These are phyloP conservation scores for Tylopilus cervinicoccineus DNA, from an alignment of 768 basidiomycete genomes.

Conservation along the genomic window DNA sequence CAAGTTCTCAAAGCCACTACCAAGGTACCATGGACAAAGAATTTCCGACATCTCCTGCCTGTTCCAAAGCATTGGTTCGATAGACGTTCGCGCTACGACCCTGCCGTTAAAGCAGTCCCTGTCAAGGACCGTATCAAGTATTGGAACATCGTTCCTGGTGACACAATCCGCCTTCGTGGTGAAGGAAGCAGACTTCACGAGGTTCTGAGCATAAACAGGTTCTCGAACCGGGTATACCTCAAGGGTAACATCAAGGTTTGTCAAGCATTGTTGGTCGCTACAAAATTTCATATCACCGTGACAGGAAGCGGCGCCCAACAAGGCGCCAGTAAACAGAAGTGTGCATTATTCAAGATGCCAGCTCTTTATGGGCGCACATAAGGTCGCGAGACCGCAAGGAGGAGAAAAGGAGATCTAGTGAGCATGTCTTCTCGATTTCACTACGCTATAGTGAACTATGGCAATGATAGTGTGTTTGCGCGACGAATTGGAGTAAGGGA, in stretches of 20 bases:
- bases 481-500: slow-evolving; percentile 59
- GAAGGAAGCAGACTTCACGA: slow-evolving; percentile 62
- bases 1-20: slow-evolving; percentile 48
- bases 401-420: slow-evolving; percentile 42
- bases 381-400: slow-evolving; percentile 33
- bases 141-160: slow-evolving; percentile 88
- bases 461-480: slow-evolving; percentile 63
- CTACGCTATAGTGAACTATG: neutral
- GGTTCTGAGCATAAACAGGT: slow-evolving; percentile 68
- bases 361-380: slow-evolving; percentile 62
- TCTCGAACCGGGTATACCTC: slow-evolving; percentile 66
- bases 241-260: slow-evolving; percentile 36
- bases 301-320: slow-evolving; percentile 22
- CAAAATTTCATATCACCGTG: slow-evolving; percentile 1
- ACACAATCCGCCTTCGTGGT: slow-evolving; percentile 67
- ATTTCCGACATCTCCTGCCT: slow-evolving; percentile 62
- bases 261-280: slow-evolving; percentile 1
- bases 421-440: slow-evolving; percentile 20
- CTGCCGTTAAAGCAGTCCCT: slow-evolving; percentile 48
- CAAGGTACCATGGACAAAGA: slow-evolving; percentile 52
- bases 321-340: slow-evolving; percentile 26
- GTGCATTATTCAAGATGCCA: slow-evolving; percentile 81
- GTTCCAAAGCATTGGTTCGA: slow-evolving; percentile 54
- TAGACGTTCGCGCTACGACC: slow-evolving; percentile 41
- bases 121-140: slow-evolving; percentile 71